These are phyloP conservation scores for Dalbergia oliveri DNA, from an alignment of 306 rosid genomes.

Conservation along the genomic window DNA sequence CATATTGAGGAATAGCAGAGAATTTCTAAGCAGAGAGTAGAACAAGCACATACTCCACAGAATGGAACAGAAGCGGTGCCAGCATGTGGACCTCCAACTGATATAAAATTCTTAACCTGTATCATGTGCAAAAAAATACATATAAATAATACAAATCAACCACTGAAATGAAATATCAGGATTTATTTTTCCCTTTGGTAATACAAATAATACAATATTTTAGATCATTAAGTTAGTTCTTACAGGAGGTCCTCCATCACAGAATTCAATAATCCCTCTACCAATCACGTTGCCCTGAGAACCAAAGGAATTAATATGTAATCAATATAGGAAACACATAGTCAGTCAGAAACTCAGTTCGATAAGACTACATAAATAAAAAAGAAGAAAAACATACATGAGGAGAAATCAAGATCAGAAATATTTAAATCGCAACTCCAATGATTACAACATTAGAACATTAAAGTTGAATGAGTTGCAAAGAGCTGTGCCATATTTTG, in stretches of 20 bases:
- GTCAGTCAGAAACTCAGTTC: background rate
- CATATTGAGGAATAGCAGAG: slow-evolving; percentile 13
- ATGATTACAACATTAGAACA: background rate
- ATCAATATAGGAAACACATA: slow-evolving; percentile 4
- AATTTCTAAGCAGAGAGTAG: slow-evolving; percentile 26
- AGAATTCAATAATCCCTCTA: slow-evolving; percentile 80
- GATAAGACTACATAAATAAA: background rate
- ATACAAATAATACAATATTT: slow-evolving; percentile 13
- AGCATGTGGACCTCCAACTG: slow-evolving; percentile 83
- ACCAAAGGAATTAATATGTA: slow-evolving; percentile 33
- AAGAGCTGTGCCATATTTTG: background rate
- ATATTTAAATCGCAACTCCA: background rate
- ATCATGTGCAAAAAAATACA: slow-evolving; percentile 30
- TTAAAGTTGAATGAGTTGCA: background rate
- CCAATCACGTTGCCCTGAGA: slow-evolving; percentile 78
- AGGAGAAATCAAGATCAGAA: background rate
- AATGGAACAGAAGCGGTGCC: slow-evolving; percentile 79
- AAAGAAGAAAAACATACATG: background rate
- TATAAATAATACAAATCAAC: slow-evolving; percentile 7
- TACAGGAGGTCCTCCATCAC: slow-evolving; percentile 91
- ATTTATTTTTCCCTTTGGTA: slow-evolving; percentile 15
- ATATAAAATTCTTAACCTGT: slow-evolving; percentile 80
- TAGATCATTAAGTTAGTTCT: slow-evolving; percentile 48
- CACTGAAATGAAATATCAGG: background rate
- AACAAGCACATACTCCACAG: slow-evolving; percentile 67